Evolutionary conservation across 257 asterid genomes (phyloP).

Genomic region (Fraxinus americana): DNA sequence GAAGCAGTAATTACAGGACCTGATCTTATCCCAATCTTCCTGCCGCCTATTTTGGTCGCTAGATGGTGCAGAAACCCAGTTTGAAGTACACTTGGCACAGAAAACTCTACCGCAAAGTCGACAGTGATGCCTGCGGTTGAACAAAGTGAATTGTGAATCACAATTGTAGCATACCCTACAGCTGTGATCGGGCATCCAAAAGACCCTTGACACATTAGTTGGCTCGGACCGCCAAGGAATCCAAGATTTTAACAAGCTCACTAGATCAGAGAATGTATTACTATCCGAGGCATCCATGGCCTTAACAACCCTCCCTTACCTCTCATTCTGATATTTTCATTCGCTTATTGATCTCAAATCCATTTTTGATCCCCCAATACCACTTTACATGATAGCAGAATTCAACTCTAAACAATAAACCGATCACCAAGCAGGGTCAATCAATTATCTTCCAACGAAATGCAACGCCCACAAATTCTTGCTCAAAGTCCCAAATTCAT

Average conservation of each 20-base stretch:
- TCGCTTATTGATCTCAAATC: constrained; percentile 42
- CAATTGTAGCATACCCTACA: constrained; percentile 97
- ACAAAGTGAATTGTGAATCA: constrained; percentile 79
- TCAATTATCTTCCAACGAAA: constrained; percentile 1
- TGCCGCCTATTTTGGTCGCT: constrained; percentile 31
- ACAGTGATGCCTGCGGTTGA: constrained; percentile 96
- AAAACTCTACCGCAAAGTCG: constrained; percentile 87
- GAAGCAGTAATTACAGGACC: constrained; percentile 85
- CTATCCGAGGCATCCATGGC: constrained; percentile 66
- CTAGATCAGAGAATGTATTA: constrained; percentile 56
- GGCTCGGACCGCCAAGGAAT: constrained; percentile 80
- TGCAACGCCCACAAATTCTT: constrained; percentile 18
- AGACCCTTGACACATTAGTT: constrained; percentile 81
- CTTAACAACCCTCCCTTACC: constrained; percentile 37
- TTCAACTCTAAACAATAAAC: constrained; percentile 21
- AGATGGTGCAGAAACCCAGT: constrained; percentile 60
- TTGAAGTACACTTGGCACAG: constrained; percentile 85
- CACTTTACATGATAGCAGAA: constrained; percentile 4
- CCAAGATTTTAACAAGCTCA: constrained; percentile 75
- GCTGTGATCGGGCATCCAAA: constrained; percentile 99
- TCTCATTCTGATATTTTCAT: constrained; percentile 67
- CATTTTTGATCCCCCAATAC: constrained; percentile 29
- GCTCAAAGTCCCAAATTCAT: constrained; percentile 11
- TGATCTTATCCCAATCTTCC: constrained; percentile 72
- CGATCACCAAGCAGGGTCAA: constrained; percentile 20